These are phyloP conservation scores for Crucibulum parvulum DNA, from an alignment of 1,284 basidiomycete species.

Conservation along the genomic window DNA sequence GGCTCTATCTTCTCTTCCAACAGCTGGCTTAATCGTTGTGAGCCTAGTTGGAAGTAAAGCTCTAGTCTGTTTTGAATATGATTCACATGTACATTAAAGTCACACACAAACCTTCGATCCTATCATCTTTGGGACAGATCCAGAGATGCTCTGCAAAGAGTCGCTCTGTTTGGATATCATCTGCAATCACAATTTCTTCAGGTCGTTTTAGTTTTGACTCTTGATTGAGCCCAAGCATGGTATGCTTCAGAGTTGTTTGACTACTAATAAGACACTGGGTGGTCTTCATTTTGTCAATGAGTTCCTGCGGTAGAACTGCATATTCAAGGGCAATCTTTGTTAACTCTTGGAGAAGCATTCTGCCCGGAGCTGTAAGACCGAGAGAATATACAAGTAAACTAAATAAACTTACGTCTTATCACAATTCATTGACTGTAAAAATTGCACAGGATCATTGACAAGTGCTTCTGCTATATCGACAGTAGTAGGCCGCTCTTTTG, in stretches of 20 bases:
- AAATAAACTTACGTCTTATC: too few relatives aligned
- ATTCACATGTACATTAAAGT: too few relatives aligned
- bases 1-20: background rate
- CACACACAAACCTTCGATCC: background rate
- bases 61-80: background rate
- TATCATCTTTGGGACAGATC: background rate
- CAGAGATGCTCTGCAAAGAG: background rate
- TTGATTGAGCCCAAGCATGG: too few relatives aligned
- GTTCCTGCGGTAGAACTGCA: background rate
- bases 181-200: background rate
- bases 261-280: background rate
- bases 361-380: too few relatives aligned
- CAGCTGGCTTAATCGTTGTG: background rate
- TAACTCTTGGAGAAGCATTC: background rate
- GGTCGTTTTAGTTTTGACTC: background rate
- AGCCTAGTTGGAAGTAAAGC: background rate
- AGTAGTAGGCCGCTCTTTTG: background rate
- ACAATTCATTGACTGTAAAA: background rate
- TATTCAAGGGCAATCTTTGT: background rate
- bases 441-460: background rate
- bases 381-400: too few relatives aligned
- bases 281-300: background rate
- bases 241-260: background rate
- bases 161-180: background rate
- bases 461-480: background rate